Percentiles rank a stretch among this genome's conserved stretches.
Evolutionary conservation across 2,329 filamentous ascomycete genomes (phyloP).

Genomic region (Chaetomium strumarium): DNA sequence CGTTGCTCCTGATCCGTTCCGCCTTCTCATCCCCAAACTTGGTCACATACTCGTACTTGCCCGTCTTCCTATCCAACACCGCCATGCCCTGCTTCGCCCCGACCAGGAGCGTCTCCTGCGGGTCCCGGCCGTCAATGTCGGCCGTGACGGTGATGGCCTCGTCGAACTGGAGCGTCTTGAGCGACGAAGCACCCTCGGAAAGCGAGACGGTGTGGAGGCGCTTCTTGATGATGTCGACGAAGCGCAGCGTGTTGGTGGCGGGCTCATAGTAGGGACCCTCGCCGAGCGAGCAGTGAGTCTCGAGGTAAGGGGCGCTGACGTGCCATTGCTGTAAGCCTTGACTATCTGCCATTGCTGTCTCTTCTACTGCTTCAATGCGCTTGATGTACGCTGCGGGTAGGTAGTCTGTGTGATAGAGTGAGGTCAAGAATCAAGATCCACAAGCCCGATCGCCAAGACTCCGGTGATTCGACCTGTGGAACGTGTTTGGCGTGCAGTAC

Average conservation of each 20-base stretch:
- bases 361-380: too few species aligned
- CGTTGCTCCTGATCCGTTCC: conserved; percentile 64
- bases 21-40: conserved; percentile 41
- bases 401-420: too few species aligned
- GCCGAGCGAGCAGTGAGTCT: conserved; percentile 60
- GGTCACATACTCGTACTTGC: conserved; percentile 47
- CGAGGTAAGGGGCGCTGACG: conserved; percentile 50
- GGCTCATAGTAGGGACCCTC: conserved; percentile 72
- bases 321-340: conserved; percentile 43
- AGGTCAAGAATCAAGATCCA: too few species aligned
- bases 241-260: conserved; percentile 59
- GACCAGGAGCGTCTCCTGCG: conserved; percentile 61
- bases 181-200: conserved; percentile 52
- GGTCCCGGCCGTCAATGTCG: conserved; percentile 64
- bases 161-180: conserved; percentile 55
- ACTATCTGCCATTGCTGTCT: conserved; percentile 28
- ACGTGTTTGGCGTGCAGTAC: too few species aligned
- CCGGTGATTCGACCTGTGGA: too few species aligned
- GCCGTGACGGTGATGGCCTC: conserved; percentile 62
- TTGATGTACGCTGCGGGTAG: too few species aligned
- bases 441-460: too few species aligned
- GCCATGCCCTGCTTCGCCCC: conserved; percentile 79
- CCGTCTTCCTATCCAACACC: conserved; percentile 61
- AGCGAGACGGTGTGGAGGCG: conserved; percentile 68
- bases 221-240: conserved; percentile 77